These are phyloP conservation scores for Zygnema circumcarinatum DNA, from an alignment of 139 green algal genomes.

Conservation along the genomic window DNA sequence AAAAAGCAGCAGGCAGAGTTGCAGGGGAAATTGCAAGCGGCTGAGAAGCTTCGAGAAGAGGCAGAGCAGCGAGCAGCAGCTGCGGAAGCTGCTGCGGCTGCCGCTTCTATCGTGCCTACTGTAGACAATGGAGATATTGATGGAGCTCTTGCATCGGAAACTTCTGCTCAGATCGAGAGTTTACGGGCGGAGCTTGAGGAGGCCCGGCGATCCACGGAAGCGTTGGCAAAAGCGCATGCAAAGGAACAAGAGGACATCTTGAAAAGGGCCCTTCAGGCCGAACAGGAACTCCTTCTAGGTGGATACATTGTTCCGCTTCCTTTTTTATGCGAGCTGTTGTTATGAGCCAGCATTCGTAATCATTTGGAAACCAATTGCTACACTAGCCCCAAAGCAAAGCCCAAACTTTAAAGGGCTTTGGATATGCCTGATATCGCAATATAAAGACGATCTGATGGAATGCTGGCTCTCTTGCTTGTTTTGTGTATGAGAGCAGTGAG, in stretches of 20 bases:
- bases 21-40: slow-evolving; percentile 29
- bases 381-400: too few relatives aligned
- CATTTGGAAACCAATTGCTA: too few relatives aligned
- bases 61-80: slow-evolving; percentile 12
- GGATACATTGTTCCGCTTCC: too few relatives aligned
- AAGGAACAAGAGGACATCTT: background rate
- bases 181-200: background rate
- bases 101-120: background rate
- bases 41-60: slow-evolving; percentile 12
- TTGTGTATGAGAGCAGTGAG: too few relatives aligned
- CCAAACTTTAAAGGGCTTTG: too few relatives aligned
- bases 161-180: background rate
- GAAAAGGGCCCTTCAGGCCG: background rate
- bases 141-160: background rate
- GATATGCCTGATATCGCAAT: too few relatives aligned
- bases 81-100: slow-evolving; percentile 13
- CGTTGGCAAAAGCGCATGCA: background rate
- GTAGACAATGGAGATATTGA: background rate
- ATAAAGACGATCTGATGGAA: too few relatives aligned
- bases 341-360: too few relatives aligned
- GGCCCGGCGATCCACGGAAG: background rate
- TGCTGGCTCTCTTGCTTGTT: too few relatives aligned
- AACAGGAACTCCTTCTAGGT: background rate
- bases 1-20: slow-evolving; percentile 50
- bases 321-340: too few relatives aligned